Conservation (phyloP, 176 grass and related monocot species). For the Ananas comosus region DNA sequence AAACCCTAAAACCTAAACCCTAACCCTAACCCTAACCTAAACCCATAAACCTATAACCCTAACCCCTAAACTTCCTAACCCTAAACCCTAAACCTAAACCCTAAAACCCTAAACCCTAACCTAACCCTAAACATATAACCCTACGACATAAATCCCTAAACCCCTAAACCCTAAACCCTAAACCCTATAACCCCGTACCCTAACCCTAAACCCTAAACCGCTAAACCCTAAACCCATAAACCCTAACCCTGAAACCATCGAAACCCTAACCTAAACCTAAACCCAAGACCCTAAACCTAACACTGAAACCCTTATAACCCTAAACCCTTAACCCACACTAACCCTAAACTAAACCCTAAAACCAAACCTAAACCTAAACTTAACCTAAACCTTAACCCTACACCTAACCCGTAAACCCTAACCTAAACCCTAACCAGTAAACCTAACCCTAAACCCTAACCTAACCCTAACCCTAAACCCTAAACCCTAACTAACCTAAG, state of each 20-base stretch:
- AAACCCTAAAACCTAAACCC: no score
- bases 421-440: slow-evolving; percentile 13
- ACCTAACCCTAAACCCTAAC: slow-evolving; percentile 14
- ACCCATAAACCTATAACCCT: slow-evolving; percentile 16
- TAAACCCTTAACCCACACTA: slow-evolving; percentile 20
- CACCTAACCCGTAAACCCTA: no score
- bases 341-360: slow-evolving; percentile 8
- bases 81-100: slow-evolving; percentile 10
- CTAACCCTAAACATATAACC: slow-evolving; percentile 12
- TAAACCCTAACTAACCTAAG: slow-evolving; percentile 7
- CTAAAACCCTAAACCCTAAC: slow-evolving; percentile 14
- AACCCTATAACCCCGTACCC: no score
- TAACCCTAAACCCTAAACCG: no score
- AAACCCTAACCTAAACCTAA: no score
- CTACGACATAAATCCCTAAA: no score
- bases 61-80: slow-evolving; percentile 4
- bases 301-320: background rate
- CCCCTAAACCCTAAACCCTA: no score
- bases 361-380: no score
- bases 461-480: slow-evolving; percentile 8
- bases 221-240: slow-evolving; percentile 21
- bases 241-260: slow-evolving; percentile 16
- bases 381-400: no score
- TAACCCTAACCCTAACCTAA: slow-evolving; percentile 14
- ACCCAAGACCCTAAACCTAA: slow-evolving; percentile 17